Evolutionary conservation across 306 rosid species (phyloP).

Genomic region (Dicorynia guianensis): DNA sequence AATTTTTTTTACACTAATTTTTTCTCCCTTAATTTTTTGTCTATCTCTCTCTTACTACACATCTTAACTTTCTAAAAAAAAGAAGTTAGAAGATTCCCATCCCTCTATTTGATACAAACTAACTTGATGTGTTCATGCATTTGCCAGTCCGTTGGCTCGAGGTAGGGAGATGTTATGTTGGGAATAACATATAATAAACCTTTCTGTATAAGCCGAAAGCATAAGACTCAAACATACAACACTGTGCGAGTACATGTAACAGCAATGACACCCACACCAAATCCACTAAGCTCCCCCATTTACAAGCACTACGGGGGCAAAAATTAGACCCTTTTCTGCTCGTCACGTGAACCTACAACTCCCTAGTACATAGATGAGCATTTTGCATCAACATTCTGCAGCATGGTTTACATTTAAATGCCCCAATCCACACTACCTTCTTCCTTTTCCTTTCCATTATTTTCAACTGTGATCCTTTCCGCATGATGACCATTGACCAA

Average conservation of each 20-base stretch:
- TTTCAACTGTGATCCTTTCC: conserved; percentile 31
- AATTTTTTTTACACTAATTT: too few species aligned
- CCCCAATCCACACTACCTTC: conserved; percentile 55
- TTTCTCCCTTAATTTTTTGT: too few species aligned
- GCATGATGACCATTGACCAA: conserved; percentile 40
- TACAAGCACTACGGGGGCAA: conserved; percentile 56
- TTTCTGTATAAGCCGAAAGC: conserved; percentile 69
- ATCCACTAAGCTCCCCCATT: conserved; percentile 56
- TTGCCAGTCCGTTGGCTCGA: conserved; percentile 20
- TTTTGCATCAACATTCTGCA: conserved; percentile 50
- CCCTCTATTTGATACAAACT: background rate
- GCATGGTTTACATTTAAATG: conserved; percentile 49
- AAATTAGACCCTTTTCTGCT: conserved; percentile 63
- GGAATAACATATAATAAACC: conserved; percentile 44
- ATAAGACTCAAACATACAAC: conserved; percentile 67
- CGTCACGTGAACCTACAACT: conserved; percentile 55
- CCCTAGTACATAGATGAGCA: conserved; percentile 58
- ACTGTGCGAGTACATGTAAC: conserved; percentile 58
- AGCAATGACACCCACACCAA: conserved; percentile 74
- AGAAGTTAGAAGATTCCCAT: too few species aligned
- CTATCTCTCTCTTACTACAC: too few species aligned
- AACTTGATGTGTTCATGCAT: background rate
- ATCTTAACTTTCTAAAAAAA: too few species aligned
- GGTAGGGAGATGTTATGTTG: background rate
- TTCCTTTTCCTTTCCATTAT: background rate